phyloP scores from a whole-genome alignment of 208 protist species.

The Trypanosoma brucei region DNA sequence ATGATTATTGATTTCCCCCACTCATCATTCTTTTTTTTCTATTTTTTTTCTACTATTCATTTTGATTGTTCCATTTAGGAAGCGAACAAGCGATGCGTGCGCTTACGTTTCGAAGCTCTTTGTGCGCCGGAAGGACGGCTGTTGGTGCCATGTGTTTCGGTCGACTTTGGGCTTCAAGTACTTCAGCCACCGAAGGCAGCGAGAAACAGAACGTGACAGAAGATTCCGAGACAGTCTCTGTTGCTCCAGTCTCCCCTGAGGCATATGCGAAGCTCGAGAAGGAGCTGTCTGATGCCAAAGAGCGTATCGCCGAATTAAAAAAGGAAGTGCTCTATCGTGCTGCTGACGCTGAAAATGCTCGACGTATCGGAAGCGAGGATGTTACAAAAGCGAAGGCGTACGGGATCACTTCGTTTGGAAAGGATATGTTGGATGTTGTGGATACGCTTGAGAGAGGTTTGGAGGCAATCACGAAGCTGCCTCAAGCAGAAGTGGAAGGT shows the following conservation, averaged over 20 bases:
- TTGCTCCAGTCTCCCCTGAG: constrained; percentile 11
- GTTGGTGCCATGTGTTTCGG: constrained; percentile 21
- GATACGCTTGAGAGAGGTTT: constrained; percentile 90
- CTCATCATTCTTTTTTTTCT: background rate
- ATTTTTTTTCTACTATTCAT: constrained; percentile 7
- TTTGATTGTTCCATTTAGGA: constrained; percentile 6
- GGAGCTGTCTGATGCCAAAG: constrained; percentile 57
- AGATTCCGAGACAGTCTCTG: constrained; percentile 9
- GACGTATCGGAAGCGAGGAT: constrained; percentile 85
- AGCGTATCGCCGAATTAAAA: constrained; percentile 61
- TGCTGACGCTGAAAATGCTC: constrained; percentile 86
- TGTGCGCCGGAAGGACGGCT: constrained; percentile 1
- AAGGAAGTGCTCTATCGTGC: constrained; percentile 85
- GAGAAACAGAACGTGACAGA: constrained; percentile 19
- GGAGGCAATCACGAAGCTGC: constrained; percentile 52
- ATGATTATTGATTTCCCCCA: constrained; percentile 9
- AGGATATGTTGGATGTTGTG: constrained; percentile 90
- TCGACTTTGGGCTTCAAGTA: constrained; percentile 37
- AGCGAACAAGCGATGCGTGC: constrained; percentile 17
- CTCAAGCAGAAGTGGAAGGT: constrained; percentile 40
- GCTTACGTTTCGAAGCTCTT: constrained; percentile 10
- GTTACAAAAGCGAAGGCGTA: constrained; percentile 87
- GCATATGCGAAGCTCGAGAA: constrained; percentile 46
- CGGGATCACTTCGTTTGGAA: constrained; percentile 85
- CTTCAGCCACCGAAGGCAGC: constrained; percentile 20